A percentile compares a stretch with the other conserved stretches of the same genome.
Conservation (phyloP, 148 eudicot genomes). For the Silene latifolia region DNA sequence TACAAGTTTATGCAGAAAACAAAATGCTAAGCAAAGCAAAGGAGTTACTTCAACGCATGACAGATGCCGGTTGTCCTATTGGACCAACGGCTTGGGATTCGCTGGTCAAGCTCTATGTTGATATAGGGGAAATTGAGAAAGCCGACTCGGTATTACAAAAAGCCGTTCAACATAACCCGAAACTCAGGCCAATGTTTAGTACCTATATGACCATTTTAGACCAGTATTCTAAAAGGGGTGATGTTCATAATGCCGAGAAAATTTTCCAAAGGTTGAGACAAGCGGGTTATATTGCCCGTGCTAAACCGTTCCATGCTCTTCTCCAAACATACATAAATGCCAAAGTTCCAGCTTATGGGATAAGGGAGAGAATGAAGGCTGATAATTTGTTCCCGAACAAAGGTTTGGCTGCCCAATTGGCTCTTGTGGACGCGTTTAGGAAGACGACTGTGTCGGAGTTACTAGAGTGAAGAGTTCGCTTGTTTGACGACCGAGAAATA, state of each 20-base stretch:
- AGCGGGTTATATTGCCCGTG: slow-evolving; percentile 55
- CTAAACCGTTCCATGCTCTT: slow-evolving; percentile 34
- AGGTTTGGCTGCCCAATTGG: slow-evolving; percentile 38
- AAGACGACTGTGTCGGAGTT: slow-evolving; percentile 55
- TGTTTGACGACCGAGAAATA: background rate
- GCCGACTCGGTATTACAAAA: slow-evolving; percentile 65
- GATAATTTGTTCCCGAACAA: slow-evolving; percentile 65
- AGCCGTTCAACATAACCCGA: slow-evolving; percentile 36
- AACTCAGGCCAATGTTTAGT: slow-evolving; percentile 43
- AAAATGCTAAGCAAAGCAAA: slow-evolving; percentile 75
- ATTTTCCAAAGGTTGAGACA: slow-evolving; percentile 66
- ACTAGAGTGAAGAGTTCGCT: slow-evolving; percentile 48
- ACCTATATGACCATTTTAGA: slow-evolving; percentile 59
- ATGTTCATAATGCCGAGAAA: slow-evolving; percentile 77
- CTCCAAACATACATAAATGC: slow-evolving; percentile 55
- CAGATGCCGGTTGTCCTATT: slow-evolving; percentile 46
- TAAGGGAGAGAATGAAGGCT: slow-evolving; percentile 80
- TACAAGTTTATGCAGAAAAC: slow-evolving; percentile 65
- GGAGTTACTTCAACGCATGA: slow-evolving; percentile 69
- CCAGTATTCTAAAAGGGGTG: slow-evolving; percentile 68
- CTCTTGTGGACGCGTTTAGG: slow-evolving; percentile 54
- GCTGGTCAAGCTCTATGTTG: slow-evolving; percentile 65
- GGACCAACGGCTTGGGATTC: slow-evolving; percentile 81
- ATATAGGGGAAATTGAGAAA: slow-evolving; percentile 84
- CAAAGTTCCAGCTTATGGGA: slow-evolving; percentile 72